Evolutionary conservation across 2,329 filamentous ascomycete genomes (phyloP), one percentile per base, ranked within the genome.

Genomic region (Pseudogymnoascus sp.): DNA sequence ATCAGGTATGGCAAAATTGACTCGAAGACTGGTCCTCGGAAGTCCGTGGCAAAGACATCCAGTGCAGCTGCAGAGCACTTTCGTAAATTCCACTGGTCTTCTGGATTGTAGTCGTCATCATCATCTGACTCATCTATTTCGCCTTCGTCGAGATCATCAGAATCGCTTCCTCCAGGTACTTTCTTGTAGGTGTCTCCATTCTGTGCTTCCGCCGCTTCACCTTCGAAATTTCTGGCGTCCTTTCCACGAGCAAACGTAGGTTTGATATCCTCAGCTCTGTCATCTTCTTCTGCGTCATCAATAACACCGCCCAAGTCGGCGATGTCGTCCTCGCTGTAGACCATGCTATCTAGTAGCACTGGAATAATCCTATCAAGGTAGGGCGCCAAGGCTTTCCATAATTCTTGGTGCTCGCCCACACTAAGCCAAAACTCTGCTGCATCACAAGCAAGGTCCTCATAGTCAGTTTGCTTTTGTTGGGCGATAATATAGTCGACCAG

Each of bases 381-480:
- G 0, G 92, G 92, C 7, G 83, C 86, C 52, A 99, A 79, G 0
- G 85, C 83, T 67, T 86, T 82, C 78, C 91, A 91, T 61, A 97
- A 78, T 64, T 88, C 84, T 43, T 90, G 84, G 72, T 96, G 91
- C 73, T 97, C 94, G 64, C 92, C 92, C 19, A 96, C 87, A 39
- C 91, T 91, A 49, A 99, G 84, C 92, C 95, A 99, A 72, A 99
- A 99, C 74, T 99, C 94, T 4, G 94, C 92, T 7, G 94, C 94
- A 73, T 99, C 94, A 67, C 95, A 87, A 38, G 93, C 92, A 63
- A 99, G 80, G 43, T 97, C 92, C 62, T 92, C 88, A 67, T 97
- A 92, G 26, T 92, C 87, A 23, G 78, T 76, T 66, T 87, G 88
- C 74, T 88, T 86, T 74, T 99, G 94, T 73, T 99, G 94, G 31